Conservation (phyloP, 2,329 filamentous ascomycete genomes). For the Colletotrichum scovillei region DNA sequence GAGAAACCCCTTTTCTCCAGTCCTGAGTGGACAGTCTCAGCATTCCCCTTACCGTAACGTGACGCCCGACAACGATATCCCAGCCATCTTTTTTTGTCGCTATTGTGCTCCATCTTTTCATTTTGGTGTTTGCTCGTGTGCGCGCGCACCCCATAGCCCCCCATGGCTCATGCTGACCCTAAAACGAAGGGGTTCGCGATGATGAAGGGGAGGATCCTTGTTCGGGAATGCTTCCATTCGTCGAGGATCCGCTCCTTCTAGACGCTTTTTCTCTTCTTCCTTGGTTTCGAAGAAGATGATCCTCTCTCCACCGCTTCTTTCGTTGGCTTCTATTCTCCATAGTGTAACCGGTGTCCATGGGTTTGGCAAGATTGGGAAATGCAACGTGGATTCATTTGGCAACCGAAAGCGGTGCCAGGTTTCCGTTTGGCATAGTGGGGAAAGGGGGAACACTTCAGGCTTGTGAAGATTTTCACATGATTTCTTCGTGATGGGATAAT, state of each 20-base stretch:
- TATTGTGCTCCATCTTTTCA: not conserved
- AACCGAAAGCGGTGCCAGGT: not conserved
- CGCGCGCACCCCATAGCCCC: too few relatives aligned
- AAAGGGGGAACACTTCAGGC: not conserved
- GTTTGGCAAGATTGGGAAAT: not conserved
- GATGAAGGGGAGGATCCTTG: not conserved
- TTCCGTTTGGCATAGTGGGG: not conserved
- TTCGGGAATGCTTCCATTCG: not conserved
- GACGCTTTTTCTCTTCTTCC: slow-evolving; percentile 7
- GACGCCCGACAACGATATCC: slow-evolving; percentile 20
- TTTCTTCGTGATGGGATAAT: not conserved
- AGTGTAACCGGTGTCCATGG: not conserved
- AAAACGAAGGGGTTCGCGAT: not conserved
- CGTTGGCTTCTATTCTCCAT: not conserved
- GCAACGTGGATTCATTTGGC: not conserved
- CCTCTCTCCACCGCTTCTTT: not conserved
- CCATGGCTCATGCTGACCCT: not conserved
- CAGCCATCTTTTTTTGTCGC: not conserved
- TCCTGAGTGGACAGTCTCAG: not conserved
- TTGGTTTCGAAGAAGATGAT: not conserved
- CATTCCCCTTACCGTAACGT: not conserved
- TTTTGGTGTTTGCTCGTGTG: not conserved
- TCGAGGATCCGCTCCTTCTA: slow-evolving; percentile 19
- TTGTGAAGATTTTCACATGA: not conserved
- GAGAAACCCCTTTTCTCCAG: not conserved